These are phyloP conservation scores for Globisporangium sylvaticum DNA, from an alignment of 352 stramenopile species.

Conservation along the genomic window DNA sequence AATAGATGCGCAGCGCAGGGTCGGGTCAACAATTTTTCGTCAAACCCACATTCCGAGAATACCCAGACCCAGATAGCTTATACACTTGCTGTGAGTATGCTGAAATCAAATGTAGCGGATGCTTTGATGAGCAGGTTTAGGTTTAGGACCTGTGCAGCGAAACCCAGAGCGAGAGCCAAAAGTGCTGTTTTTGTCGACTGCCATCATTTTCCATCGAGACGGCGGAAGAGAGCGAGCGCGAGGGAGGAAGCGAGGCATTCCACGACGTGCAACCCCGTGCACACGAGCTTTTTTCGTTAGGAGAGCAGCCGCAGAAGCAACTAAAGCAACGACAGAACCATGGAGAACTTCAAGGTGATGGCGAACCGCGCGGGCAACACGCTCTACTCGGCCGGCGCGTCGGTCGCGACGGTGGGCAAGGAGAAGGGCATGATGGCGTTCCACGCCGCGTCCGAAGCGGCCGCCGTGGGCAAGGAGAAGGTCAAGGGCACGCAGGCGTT, in stretches of 20 bases:
- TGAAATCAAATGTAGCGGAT: neutral
- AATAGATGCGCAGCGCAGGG: neutral
- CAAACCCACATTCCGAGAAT: neutral
- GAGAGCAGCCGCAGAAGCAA: neutral
- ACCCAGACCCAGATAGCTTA: neutral
- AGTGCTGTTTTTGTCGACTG: conserved; percentile 4
- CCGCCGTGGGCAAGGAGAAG: conserved; percentile 21
- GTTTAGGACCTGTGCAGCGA: neutral
- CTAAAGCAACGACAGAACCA: neutral
- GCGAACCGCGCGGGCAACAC: conserved; percentile 72
- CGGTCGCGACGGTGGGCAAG: conserved; percentile 37
- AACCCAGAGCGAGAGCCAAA: neutral
- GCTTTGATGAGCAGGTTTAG: neutral
- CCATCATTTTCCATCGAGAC: neutral
- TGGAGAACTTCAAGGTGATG: conserved; percentile 72
- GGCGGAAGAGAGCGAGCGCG: conserved; percentile 5
- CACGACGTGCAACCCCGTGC: neutral
- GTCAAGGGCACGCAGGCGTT: conserved; percentile 56
- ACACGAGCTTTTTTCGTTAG: neutral
- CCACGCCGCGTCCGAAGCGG: conserved; percentile 25
- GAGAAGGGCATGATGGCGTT: conserved; percentile 40
- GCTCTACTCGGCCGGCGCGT: conserved; percentile 56
- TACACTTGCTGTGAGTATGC: neutral
- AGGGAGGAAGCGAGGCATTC: conserved; percentile 1
- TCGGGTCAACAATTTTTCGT: neutral